A percentile compares a stretch with the other conserved stretches of the same genome.
These are phyloP conservation scores for Shiraia sp. DNA, from an alignment of 2,329 filamentous ascomycete genomes.

Conservation along the genomic window DNA sequence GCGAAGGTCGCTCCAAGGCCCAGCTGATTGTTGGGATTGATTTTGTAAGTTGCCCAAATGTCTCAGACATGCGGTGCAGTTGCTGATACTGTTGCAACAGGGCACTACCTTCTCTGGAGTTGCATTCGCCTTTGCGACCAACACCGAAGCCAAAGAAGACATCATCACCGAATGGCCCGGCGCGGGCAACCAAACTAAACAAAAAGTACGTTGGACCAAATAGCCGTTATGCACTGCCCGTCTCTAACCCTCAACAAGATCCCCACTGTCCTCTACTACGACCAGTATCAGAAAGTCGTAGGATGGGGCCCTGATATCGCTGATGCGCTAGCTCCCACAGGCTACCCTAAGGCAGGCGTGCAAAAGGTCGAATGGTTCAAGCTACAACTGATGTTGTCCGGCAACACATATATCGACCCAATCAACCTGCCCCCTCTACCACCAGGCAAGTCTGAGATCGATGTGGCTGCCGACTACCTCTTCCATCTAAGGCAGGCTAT, in stretches of 20 bases:
- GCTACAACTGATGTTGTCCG: slow-evolving; percentile 96
- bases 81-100: slow-evolving; percentile 53
- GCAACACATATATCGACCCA: slow-evolving; percentile 98
- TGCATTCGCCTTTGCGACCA: slow-evolving; percentile 89
- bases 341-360: slow-evolving; percentile 95
- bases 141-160: slow-evolving; percentile 96
- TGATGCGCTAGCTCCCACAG: slow-evolving; percentile 92
- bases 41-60: slow-evolving; percentile 67
- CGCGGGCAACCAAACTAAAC: slow-evolving; percentile 95
- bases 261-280: slow-evolving; percentile 98
- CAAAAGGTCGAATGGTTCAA: slow-evolving; percentile 99
- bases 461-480: slow-evolving; percentile 98
- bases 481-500: slow-evolving; percentile 98
- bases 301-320: slow-evolving; percentile 99
- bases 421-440: slow-evolving; percentile 98
- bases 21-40: slow-evolving; percentile 99
- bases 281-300: slow-evolving; percentile 99
- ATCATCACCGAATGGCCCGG: slow-evolving; percentile 99
- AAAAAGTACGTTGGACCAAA: slow-evolving; percentile 75
- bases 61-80: slow-evolving; percentile 22
- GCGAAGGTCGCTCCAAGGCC: slow-evolving; percentile 86
- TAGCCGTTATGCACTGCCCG: neutral
- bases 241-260: slow-evolving; percentile 63
- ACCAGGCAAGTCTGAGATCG: slow-evolving; percentile 97
- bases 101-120: slow-evolving; percentile 98